phyloP scores from a whole-genome alignment of 129 eudicot species.

The Tanacetum coccineum region DNA sequence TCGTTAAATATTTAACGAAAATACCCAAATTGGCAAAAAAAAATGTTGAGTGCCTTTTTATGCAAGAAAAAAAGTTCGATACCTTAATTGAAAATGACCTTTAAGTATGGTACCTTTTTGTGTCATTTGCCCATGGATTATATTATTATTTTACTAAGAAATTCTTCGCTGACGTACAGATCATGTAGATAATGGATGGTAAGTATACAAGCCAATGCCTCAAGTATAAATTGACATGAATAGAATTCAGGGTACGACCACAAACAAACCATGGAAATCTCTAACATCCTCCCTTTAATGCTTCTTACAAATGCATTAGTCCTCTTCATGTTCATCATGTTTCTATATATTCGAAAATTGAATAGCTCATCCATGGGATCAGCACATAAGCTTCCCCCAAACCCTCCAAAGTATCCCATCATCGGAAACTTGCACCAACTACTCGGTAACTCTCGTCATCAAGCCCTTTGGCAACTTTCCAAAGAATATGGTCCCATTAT shows the following conservation, averaged over 20 bases:
- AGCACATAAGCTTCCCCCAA: conserved; percentile 29
- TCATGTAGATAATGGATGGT: too few relatives aligned
- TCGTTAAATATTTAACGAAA: too few relatives aligned
- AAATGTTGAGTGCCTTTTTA: too few relatives aligned
- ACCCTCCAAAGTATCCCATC: conserved; percentile 34
- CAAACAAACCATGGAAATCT: background rate
- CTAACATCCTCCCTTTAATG: background rate
- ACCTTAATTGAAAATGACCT: too few relatives aligned
- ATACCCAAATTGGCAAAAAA: too few relatives aligned
- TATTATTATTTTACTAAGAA: too few relatives aligned
- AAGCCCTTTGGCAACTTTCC: conserved; percentile 26
- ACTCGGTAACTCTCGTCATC: conserved; percentile 17
- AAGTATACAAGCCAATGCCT: too few relatives aligned
- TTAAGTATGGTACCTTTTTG: too few relatives aligned
- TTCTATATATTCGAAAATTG: background rate
- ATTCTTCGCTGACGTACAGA: too few relatives aligned
- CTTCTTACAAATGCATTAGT: background rate
- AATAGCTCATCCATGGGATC: background rate
- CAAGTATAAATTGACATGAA: background rate
- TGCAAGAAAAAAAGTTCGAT: too few relatives aligned
- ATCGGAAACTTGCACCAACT: conserved; percentile 40
- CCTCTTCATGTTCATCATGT: background rate
- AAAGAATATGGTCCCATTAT: conserved; percentile 6
- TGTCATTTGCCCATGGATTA: too few relatives aligned
- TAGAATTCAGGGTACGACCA: background rate